These are phyloP conservation scores for Grosmannia penicillata DNA, from an alignment of 2,329 filamentous ascomycete genomes.

Conservation along the genomic window DNA sequence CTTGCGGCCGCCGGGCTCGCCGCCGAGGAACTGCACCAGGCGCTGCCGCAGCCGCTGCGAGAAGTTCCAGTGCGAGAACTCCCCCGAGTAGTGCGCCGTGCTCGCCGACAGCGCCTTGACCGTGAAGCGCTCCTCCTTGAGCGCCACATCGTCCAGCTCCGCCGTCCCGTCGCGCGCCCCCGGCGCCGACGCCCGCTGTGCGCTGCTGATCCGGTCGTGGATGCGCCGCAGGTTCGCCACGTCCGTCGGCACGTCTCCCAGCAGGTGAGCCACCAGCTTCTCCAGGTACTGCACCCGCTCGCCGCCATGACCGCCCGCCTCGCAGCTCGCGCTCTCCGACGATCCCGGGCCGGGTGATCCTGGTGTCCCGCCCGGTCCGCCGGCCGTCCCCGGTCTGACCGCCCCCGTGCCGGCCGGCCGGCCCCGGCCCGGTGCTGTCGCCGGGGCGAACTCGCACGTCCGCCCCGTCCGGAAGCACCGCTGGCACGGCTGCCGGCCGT, in stretches of 20 bases:
- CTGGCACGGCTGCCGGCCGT: slow-evolving; percentile 10
- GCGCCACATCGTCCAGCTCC: slow-evolving; percentile 11
- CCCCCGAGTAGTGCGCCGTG: slow-evolving; percentile 32
- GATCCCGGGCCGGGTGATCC: neutral
- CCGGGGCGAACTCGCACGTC: slow-evolving; percentile 8
- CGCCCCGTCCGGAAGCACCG: slow-evolving; percentile 8
- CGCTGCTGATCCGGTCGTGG: slow-evolving; percentile 8
- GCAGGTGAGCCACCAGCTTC: slow-evolving; percentile 8
- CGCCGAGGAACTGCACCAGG: neutral
- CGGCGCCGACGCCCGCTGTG: neutral
- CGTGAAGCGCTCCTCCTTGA: slow-evolving; percentile 16
- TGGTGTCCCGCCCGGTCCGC: too few species aligned
- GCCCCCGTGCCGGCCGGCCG: too few species aligned
- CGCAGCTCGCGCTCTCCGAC: too few species aligned
- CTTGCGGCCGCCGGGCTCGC: slow-evolving; percentile 1
- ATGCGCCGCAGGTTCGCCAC: slow-evolving; percentile 10
- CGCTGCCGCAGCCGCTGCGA: slow-evolving; percentile 24
- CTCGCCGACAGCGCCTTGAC: slow-evolving; percentile 19
- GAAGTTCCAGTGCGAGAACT: slow-evolving; percentile 39
- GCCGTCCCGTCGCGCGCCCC: neutral
- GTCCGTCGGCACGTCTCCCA: slow-evolving; percentile 10
- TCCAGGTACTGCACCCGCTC: slow-evolving; percentile 6
- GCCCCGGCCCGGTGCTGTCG: too few species aligned
- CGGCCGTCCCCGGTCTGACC: too few species aligned
- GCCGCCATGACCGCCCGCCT: neutral